These are phyloP conservation scores for Fusarium luffae DNA, from an alignment of 2,329 filamentous ascomycete species.

Conservation along the genomic window DNA sequence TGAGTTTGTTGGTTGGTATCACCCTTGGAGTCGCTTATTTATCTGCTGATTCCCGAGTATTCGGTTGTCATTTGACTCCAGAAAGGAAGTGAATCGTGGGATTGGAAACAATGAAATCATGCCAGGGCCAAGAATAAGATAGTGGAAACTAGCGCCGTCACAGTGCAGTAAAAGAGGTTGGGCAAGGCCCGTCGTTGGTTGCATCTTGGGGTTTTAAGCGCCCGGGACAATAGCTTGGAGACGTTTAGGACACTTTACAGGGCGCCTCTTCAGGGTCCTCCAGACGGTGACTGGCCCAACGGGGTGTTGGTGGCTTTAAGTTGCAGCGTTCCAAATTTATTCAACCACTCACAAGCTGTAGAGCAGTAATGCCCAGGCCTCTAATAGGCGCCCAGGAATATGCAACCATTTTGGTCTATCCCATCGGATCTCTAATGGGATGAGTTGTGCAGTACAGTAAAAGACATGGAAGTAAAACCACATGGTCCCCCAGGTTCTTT, in stretches of 20 bases:
- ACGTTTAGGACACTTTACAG: constrained; percentile 8
- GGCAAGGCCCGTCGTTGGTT: constrained; percentile 38
- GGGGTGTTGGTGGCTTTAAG: constrained; percentile 31
- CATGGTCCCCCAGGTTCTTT: constrained; percentile 19
- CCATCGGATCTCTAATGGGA: not conserved
- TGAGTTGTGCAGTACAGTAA: not conserved
- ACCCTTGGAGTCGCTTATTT: constrained; percentile 5
- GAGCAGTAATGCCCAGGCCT: constrained; percentile 28
- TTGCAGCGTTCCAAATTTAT: constrained; percentile 45
- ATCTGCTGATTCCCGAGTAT: constrained; percentile 20
- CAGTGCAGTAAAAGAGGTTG: constrained; percentile 41
- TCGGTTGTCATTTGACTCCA: constrained; percentile 1
- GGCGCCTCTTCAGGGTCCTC: constrained; percentile 27
- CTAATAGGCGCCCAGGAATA: constrained; percentile 42
- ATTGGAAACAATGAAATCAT: constrained; percentile 4
- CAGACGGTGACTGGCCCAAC: constrained; percentile 6
- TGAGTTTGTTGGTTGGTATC: not conserved
- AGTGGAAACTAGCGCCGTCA: constrained; percentile 43
- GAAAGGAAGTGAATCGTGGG: not conserved
- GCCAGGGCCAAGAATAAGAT: constrained; percentile 15
- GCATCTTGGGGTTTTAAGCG: constrained; percentile 38
- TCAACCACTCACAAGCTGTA: constrained; percentile 41
- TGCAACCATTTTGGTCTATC: not conserved
- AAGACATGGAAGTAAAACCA: constrained; percentile 23
- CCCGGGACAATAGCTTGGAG: constrained; percentile 18